Evolutionary conservation across 2,329 filamentous ascomycete genomes (phyloP), one percentile per base, ranked within the genome.

Genomic region (Paraphaeosphaeria minitans): DNA sequence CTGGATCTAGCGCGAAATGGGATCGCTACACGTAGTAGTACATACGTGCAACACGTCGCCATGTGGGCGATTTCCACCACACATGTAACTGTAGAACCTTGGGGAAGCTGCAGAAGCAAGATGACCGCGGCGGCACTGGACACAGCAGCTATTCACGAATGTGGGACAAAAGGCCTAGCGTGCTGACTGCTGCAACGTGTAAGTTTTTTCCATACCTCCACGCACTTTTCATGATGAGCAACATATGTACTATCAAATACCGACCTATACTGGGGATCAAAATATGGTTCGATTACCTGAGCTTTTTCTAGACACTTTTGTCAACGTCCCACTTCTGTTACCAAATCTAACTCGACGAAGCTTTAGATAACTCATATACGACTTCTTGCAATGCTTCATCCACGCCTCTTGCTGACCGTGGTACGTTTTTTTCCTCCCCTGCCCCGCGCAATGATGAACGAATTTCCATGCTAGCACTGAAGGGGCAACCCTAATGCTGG

Each of bases 261-360:
- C 73, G 74, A 76, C 72, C 64, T 66, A 64, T 62, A 59, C 61
- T 75, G 73, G 71, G 73, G 72, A 76, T 63, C 59, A 68, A 73
- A 71, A 68, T 65, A 51, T 70, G 69, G 73, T 75, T 75, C 73
- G 72, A 75, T 76, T 76, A 76, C 73, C 73, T 76, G 73, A 74
- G 37, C 37, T 49, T n/a, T 51, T 56, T 54, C 14, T 14, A 24
- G 21, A 47, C 48, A 19, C n/a, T 4, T n/a, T 6, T 37, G 37
- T 12, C 33, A n/a, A 33, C 19, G 10, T 27, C 50, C 21, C 8
- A 16, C 22, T 29, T 16, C 19, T 6, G 19, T 19, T 12, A 55
- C 22, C n/a, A 39, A 50, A 50, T 56, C 61, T 63, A 22, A 61
- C 58, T 31, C 31, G 14, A 27, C 46, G 27, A 55, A 57, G 31